Conservation (phyloP, 306 rosid genomes). For the Hippophae gyantsensis region DNA sequence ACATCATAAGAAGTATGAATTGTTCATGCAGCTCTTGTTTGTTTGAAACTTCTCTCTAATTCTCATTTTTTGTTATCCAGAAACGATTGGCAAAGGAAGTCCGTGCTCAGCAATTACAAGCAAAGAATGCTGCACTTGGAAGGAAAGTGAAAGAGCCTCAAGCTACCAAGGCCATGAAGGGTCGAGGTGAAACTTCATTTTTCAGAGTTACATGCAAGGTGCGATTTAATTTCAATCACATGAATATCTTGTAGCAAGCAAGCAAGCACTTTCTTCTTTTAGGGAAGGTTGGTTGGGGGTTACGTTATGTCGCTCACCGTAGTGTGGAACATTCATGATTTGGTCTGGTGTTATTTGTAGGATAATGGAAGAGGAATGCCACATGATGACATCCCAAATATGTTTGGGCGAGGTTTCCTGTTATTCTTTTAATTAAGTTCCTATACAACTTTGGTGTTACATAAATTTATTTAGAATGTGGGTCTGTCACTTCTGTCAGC, state of each 20-base stretch:
- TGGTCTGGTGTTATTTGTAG: constrained; percentile 33
- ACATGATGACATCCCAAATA: constrained; percentile 93
- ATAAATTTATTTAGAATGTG: constrained; percentile 3
- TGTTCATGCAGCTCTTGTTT: not conserved
- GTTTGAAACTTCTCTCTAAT: not conserved
- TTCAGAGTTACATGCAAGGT: constrained; percentile 94
- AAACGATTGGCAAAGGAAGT: constrained; percentile 82
- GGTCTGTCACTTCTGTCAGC: constrained; percentile 2
- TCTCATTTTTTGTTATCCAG: constrained; percentile 27
- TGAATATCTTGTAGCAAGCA: constrained; percentile 13
- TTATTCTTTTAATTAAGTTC: constrained; percentile 21
- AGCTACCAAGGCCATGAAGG: constrained; percentile 52
- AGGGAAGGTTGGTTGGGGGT: not conserved
- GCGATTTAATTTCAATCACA: constrained; percentile 17
- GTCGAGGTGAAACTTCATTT: constrained; percentile 92
- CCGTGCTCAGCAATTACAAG: constrained; percentile 71
- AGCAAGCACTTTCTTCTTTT: constrained; percentile 1
- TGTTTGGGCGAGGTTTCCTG: constrained; percentile 91
- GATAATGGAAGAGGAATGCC: constrained; percentile 99
- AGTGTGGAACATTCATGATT: not conserved
- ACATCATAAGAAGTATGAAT: not conserved
- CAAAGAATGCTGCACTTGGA: constrained; percentile 72
- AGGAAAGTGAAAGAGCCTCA: constrained; percentile 66
- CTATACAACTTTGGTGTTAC: not conserved
- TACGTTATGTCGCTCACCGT: constrained; percentile 4